phyloP scores from a whole-genome alignment of 176 grass and related monocot species.

The Leersia perrieri region DNA sequence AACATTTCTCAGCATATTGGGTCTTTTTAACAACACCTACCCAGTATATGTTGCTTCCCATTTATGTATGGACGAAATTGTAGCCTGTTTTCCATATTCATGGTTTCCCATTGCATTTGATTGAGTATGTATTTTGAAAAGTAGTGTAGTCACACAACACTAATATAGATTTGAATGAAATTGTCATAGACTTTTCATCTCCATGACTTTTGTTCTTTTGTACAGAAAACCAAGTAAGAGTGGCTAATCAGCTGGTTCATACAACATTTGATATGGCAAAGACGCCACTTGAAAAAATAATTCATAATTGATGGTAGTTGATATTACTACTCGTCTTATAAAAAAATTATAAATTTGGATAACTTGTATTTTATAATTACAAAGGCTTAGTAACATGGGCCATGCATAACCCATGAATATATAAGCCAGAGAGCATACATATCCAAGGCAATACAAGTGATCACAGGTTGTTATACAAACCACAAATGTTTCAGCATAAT shows the following conservation, averaged over 20 bases:
- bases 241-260: conserved; percentile 2
- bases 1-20: background rate
- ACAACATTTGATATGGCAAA: background rate
- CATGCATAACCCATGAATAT: background rate
- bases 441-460: background rate
- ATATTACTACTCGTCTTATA: background rate
- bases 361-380: background rate
- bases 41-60: background rate
- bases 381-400: background rate
- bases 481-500: background rate
- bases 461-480: background rate
- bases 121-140: background rate
- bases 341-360: conserved; percentile 1
- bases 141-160: background rate
- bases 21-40: background rate
- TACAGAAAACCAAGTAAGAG: background rate
- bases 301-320: background rate
- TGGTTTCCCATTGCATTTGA: background rate
- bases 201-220: background rate
- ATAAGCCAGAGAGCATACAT: background rate
- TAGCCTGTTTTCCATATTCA: background rate
- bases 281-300: background rate
- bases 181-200: background rate
- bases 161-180: background rate
- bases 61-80: background rate